Base-by-base conservation (phyloP, 139 green algal species). In the Nannochloris sp. region DNA sequence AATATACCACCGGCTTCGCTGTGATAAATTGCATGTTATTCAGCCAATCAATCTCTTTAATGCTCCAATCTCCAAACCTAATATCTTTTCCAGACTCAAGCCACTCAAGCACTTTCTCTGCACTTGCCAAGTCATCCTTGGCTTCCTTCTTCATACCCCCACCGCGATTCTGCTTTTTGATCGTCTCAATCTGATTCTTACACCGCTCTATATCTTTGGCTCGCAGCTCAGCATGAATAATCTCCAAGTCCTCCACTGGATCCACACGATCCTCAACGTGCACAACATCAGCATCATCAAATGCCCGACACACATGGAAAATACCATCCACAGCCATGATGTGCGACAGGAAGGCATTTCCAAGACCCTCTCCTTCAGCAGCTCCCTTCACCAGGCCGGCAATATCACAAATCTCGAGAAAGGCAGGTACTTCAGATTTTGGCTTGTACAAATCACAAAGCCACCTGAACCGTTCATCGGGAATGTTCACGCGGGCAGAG, bases 341-440 rank as follows among this genome's bases (percentile, higher is more conserved):
- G 81, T 99, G 85, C 0, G 85, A 93, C 49, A 99, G 72, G 78
- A 99, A 99, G 15, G 88, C 88, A 70, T 99, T 99, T 54, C 94
- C 94, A 61, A 99, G 81, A 2, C 94, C 94, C 72, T 91, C 82
- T 8, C 94, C 93, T 31, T 90, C 60, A 19, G 71, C 56, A 1
- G 80, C 88, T 29, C 71, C 85, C 75, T 88, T 90, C 12, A 99
- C 94, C 21, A 99, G 81, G 11, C 94, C 94, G 3, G 94, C 94
- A 74, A 99, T 99, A 74, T 99, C 94, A 14, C 85, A 70, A 3
- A 99, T 74, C 25, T 98, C 89, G 57, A 99, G 78, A 75, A 89
- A 98, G 0, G 93, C 90, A 21, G 87, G 78, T 25, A 95, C 78
- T 36, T 81, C 44, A 61, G 62, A 81, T 67, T 89, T 83, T 36